Conservation (phyloP, 2,329 filamentous ascomycete genomes). For the Fusarium sublunatum region DNA sequence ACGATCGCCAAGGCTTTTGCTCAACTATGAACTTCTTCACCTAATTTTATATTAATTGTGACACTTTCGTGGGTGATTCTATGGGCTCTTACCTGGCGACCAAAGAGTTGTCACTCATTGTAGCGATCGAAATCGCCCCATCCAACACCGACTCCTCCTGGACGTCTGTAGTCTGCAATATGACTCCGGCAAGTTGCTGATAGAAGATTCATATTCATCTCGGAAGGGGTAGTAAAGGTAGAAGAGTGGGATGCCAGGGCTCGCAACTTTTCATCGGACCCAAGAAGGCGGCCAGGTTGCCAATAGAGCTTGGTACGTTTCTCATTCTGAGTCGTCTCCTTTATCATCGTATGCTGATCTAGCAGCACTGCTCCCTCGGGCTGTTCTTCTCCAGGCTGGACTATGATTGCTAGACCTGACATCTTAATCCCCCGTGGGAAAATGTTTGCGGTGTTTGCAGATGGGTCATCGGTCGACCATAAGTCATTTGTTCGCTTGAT, state of each 20-base stretch:
- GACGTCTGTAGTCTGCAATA: not conserved
- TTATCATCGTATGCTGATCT: not conserved
- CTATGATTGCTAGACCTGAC: not conserved
- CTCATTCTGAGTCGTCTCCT: not conserved
- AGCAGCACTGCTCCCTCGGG: not conserved
- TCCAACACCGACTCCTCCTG: slow-evolving; percentile 4
- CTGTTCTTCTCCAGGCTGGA: not conserved
- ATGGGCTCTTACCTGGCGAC: not conserved
- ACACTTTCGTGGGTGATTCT: not conserved
- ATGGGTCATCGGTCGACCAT: not conserved
- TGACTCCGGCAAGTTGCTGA: not conserved
- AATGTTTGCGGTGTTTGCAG: not conserved
- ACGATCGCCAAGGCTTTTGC: not conserved
- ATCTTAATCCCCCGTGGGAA: slow-evolving; percentile 2
- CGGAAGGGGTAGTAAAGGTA: not conserved
- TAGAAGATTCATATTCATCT: not conserved
- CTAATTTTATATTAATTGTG: not conserved
- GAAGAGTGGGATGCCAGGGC: not conserved
- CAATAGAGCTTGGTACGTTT: not conserved
- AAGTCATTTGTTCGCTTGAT: not conserved
- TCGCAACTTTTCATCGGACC: not conserved
- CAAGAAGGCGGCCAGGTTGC: not conserved
- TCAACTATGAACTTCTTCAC: not conserved
- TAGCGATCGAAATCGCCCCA: slow-evolving; percentile 9
- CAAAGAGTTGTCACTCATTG: slow-evolving; percentile 5